Conservation (phyloP, 345 rosid genomes). For the Eucalyptus erythrocorys region DNA sequence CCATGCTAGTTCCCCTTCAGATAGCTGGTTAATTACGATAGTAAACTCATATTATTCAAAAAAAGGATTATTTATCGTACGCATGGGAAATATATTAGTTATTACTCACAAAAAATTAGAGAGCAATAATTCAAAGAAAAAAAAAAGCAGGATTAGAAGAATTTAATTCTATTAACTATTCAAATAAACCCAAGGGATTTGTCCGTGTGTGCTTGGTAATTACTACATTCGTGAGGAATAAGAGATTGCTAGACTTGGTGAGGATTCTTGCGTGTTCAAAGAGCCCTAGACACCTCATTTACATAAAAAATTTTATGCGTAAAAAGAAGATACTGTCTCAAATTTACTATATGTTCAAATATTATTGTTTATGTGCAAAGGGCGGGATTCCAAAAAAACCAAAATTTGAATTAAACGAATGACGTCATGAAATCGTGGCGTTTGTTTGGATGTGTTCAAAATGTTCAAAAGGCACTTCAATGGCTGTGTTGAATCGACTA, state of each 20-base stretch:
- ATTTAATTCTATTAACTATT: neutral
- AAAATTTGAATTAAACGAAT: neutral
- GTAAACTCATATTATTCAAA: neutral
- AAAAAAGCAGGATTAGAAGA: neutral
- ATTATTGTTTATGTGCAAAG: neutral
- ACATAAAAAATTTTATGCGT: fast-evolving
- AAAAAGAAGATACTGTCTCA: neutral
- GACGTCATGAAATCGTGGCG: neutral
- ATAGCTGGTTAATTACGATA: fast-evolving
- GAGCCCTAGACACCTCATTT: neutral
- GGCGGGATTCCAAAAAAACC: neutral
- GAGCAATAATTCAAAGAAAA: neutral
- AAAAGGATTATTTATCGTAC: neutral
- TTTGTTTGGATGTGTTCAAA: neutral
- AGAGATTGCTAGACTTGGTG: neutral
- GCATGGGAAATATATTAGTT: neutral
- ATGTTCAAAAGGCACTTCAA: neutral
- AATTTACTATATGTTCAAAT: neutral
- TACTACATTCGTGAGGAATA: neutral
- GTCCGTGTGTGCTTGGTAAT: neutral
- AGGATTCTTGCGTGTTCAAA: neutral
- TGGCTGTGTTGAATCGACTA: neutral
- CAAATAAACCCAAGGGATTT: no score
- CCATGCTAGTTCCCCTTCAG: fast-evolving
- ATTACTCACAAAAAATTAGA: neutral